Evolutionary conservation across 192 early-diverging fungal species (phyloP).

Genomic region (Backusella westeae): DNA sequence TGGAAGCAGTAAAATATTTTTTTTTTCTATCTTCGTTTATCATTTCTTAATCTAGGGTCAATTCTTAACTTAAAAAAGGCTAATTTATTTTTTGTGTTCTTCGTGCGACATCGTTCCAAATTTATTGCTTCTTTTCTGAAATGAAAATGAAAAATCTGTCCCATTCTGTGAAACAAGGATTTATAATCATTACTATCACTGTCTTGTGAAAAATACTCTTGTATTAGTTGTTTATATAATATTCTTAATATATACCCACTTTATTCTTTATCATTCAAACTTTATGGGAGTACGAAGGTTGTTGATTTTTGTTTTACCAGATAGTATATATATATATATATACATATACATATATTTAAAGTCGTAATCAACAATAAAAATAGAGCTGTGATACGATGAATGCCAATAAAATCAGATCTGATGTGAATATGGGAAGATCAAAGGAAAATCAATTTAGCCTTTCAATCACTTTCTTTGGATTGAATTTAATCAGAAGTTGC

Average conservation of each 20-base stretch:
- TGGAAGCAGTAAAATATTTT: neutral
- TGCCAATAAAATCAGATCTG: neutral
- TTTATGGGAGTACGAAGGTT: neutral
- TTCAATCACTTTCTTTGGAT: neutral
- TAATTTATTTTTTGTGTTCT: neutral
- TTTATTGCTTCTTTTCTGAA: slow-evolving; percentile 1
- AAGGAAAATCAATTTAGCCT: neutral
- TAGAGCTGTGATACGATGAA: neutral
- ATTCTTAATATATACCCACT: neutral
- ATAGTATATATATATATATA: neutral
- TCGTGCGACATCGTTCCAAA: neutral
- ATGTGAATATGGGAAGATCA: neutral
- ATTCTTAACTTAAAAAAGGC: slow-evolving; percentile 3
- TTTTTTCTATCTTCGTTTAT: neutral
- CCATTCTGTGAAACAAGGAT: neutral
- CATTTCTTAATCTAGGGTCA: neutral
- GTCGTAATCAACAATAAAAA: neutral
- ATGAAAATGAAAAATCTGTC: neutral
- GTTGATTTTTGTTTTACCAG: neutral
- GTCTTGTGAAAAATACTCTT: neutral
- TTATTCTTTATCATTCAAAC: neutral
- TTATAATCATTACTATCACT: neutral
- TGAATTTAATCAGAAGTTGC: no score
- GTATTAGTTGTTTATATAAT: neutral
- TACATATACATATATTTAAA: no score